Evolutionary conservation across 2,329 filamentous ascomycete species (phyloP), one percentile per base, ranked within the genome.

Genomic region (Coniochaeta sp.): DNA sequence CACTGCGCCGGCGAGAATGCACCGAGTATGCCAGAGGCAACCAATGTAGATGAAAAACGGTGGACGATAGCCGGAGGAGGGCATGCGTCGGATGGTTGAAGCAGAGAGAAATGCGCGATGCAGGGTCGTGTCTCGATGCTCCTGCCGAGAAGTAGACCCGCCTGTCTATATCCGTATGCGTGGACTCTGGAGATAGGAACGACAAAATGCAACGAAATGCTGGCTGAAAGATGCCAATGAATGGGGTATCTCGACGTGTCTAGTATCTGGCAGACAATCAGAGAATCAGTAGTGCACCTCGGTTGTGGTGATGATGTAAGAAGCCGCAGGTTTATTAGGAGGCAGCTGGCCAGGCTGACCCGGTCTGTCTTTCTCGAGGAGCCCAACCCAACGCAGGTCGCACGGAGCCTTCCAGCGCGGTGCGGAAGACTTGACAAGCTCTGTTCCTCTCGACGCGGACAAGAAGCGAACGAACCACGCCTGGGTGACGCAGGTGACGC

Each of bases 1-100:
- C 63, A 71, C 65, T 59, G 71, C 69, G 62, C 66, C 66, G 63
- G 62, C 30, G 32, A 57, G 4, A 22, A n/a, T 26, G 61, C 55
- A 40, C 42, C 55, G 40, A 42, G 58, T 57, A 59, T 59, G 59
- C 60, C 59, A 58, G 59, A 62, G 59, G 50, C 10, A 28, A 55
- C 22, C 17, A 4, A 10, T n/a, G 32, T 55, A n/a, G 10, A n/a
- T 38, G 54, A 30, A 9, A 26, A 2, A 26, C 2, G 47, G 47
- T n/a, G 26, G 47, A n/a, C 9, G 47, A 17, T n/a, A 17, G 47
- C 16, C 22, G 47, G 26, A 17, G 54, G 9, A 55, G 28, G 54
- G 26, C 54, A 55, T 55, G 54, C 54, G 30, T 55, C 30, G 28
- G 24, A 19, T 22, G 30, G 30, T 36, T 17, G 8, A 38, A 26